These are phyloP conservation scores for Saccharomyces eubayanus DNA, from an alignment of 805 yeast genomes.

Conservation along the genomic window DNA sequence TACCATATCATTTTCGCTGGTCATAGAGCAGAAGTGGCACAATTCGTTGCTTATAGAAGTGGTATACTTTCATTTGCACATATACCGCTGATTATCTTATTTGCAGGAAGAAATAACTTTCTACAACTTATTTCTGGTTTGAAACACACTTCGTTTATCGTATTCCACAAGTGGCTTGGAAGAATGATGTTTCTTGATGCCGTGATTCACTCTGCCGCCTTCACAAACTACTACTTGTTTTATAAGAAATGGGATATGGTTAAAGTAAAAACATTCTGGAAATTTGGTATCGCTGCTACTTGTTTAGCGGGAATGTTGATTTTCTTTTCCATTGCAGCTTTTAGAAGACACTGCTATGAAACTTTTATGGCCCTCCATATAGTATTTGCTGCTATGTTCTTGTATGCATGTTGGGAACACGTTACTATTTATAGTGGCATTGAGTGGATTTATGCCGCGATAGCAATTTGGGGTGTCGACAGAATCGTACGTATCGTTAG, in stretches of 20 bases:
- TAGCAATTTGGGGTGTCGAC: conserved; percentile 37
- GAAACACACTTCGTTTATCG: conserved; percentile 53
- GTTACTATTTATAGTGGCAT: conserved; percentile 38
- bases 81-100: conserved; percentile 49
- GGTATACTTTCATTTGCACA: conserved; percentile 40
- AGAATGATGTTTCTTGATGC: conserved; percentile 34
- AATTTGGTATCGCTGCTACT: conserved; percentile 37
- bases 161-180: conserved; percentile 55
- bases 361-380: conserved; percentile 40
- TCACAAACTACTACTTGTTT: conserved; percentile 30
- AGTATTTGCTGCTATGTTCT: conserved; percentile 34
- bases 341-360: conserved; percentile 38
- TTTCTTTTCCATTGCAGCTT: conserved; percentile 24
- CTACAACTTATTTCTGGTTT: conserved; percentile 54
- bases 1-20: conserved; percentile 10
- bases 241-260: conserved; percentile 7
- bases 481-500: conserved; percentile 32
- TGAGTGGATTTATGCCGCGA: conserved; percentile 34
- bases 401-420: conserved; percentile 41
- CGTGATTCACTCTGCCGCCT: conserved; percentile 34
- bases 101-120: conserved; percentile 69
- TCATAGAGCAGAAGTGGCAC: conserved; percentile 12
- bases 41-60: conserved; percentile 38
- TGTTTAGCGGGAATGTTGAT: conserved; percentile 23
- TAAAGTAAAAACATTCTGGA: conserved; percentile 27